Evolutionary conservation across 73 alveolate genomes (phyloP), one percentile per base, ranked within the genome.

Genomic region (Paramecium octaurelia): DNA sequence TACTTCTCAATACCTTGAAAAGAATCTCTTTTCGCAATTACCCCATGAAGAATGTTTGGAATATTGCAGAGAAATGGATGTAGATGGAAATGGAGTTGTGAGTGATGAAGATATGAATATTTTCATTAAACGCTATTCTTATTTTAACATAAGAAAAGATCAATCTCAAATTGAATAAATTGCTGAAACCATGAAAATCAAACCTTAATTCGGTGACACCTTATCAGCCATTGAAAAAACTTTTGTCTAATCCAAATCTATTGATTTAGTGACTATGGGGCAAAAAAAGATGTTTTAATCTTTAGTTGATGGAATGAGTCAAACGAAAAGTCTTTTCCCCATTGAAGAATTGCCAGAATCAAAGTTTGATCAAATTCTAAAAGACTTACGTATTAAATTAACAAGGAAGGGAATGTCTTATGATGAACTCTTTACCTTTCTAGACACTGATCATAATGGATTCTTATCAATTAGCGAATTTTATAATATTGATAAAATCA

Each of bases 371-470:
- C 44, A 75, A n/a, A 85, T 93, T 29, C 38, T 93, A 31, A 93
- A 92, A 40, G 93, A 89, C 36, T 71, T 93, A 7, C 77, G 96
- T 48, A 38, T 34, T 6, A 68, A 93, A 57, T 43, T 93, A 58
- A 44, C 24, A 14, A 38, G 59, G 8, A 75, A 94, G 36, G 95
- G 92, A 31, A 70, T 95, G 90, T 40, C 71, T 59, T 85, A 85
- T 54, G 92, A 58, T 0, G 94, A 95, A 75, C 77, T 94, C 6
- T 95, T 95, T 85, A 69, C 60, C 0, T 24, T 77, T n/a, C 24
- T 95, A 11, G 98, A 95, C 71, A 75, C 93, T 23, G 96, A 97
- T 70, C 87, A 96, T 18, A 94, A 93, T 88, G 99, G 98, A 31
- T 94, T 96, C 38, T 86, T 97, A 58, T 85, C 97, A 2, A 92